Evolutionary conservation across 495 filamentous ascomycete species (phyloP).

Genomic region (Alectoria sarmentosa): DNA sequence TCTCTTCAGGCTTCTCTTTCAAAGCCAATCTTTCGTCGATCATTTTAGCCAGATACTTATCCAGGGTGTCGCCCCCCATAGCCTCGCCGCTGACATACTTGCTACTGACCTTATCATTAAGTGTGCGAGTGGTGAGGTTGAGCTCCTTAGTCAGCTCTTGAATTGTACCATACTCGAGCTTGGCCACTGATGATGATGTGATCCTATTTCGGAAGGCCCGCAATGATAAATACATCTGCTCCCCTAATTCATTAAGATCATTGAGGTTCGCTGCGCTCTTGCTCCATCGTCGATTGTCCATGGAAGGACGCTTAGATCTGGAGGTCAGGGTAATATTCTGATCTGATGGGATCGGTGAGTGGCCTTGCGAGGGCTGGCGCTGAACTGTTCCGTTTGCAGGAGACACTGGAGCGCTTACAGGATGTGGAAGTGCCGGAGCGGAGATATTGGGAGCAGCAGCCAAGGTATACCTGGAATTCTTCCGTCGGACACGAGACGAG

Average conservation of each 20-base stretch:
- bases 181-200: constrained; percentile 52
- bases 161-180: constrained; percentile 50
- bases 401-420: constrained; percentile 32
- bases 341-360: constrained; percentile 43
- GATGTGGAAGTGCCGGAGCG: constrained; percentile 30
- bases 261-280: constrained; percentile 43
- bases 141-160: constrained; percentile 77
- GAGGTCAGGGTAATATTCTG: constrained; percentile 28
- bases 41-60: constrained; percentile 66
- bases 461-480: constrained; percentile 41
- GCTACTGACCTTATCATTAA: constrained; percentile 44
- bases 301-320: constrained; percentile 45
- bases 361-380: constrained; percentile 28
- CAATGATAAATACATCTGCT: constrained; percentile 71
- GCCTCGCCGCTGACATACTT: constrained; percentile 41
- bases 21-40: constrained; percentile 58
- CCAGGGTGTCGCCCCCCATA: constrained; percentile 55
- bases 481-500: constrained; percentile 54
- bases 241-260: constrained; percentile 61
- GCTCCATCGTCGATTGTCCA: constrained; percentile 48
- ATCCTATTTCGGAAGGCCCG: constrained; percentile 80
- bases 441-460: constrained; percentile 19
- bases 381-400: constrained; percentile 31
- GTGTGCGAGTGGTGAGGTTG: constrained; percentile 60
- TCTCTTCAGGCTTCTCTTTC: constrained; percentile 11